phyloP scores from a whole-genome alignment of 1,284 basidiomycete species.

The Dichomitus squalens region DNA sequence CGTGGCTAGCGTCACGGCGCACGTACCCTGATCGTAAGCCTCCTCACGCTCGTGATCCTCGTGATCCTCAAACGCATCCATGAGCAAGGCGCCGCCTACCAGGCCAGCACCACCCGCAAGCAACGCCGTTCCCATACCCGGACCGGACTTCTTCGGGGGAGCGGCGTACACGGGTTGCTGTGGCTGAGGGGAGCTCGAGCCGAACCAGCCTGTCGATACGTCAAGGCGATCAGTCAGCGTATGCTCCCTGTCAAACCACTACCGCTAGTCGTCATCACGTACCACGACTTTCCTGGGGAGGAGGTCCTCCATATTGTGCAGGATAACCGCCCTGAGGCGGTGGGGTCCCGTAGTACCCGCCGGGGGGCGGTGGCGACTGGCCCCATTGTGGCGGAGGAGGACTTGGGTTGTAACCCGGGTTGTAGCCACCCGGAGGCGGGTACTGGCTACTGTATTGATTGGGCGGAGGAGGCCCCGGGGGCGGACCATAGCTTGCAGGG shows the following conservation, averaged over 20 bases:
- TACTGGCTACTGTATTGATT: conserved; percentile 27
- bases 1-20: not conserved
- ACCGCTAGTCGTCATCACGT: not conserved
- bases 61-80: conserved; percentile 50
- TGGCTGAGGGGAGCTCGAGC: conserved; percentile 33
- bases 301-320: conserved; percentile 25
- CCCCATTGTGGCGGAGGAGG: conserved; percentile 29
- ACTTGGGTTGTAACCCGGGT: conserved; percentile 20
- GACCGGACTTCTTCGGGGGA: conserved; percentile 43
- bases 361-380: conserved; percentile 13
- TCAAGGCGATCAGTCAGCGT: conserved; percentile 4
- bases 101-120: conserved; percentile 56
- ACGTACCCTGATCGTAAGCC: conserved; percentile 43
- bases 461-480: conserved; percentile 44
- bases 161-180: conserved; percentile 30
- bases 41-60: conserved; percentile 39
- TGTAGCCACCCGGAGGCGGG: conserved; percentile 23
- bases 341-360: conserved; percentile 23
- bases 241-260: not conserved
- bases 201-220: conserved; percentile 34
- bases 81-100: conserved; percentile 57
- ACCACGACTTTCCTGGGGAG: conserved; percentile 26
- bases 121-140: conserved; percentile 45
- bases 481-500: conserved; percentile 44
- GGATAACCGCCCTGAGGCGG: conserved; percentile 31